Base-by-base conservation (phyloP, 2,329 filamentous ascomycete species). In the Furcasterigmium furcatum region DNA sequence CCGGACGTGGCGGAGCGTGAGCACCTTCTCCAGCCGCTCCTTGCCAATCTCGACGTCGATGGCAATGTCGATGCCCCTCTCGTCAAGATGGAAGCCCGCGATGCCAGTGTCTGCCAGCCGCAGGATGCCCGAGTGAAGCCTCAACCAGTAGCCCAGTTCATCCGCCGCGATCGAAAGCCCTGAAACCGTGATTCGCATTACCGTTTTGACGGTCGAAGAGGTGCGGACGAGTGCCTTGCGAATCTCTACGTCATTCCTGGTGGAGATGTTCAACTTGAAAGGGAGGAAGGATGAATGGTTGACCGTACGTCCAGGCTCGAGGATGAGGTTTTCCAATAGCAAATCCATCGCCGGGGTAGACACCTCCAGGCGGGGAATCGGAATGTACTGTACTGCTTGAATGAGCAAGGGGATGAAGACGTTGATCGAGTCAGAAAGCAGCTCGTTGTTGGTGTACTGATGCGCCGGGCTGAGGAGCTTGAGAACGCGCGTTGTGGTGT, bases 201-300 rank as follows among this genome's bases (percentile, higher is more conserved):
- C 72, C 0, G 88, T 91, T 20, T 82, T 85, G 45, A 85, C 73
- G 7, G 67, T 67, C 1, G 87, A 82, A 3, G 78, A 76, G 1
- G 87, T 91, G 41, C 81, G 64, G 73, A 86, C 80, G 7, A 78
- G 83, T 16, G 84, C 85, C 63, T 95, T 95, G 52, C 85, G 80
- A 34, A 96, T 82, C 53, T 95, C 89, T 27, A 96, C 70, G 54
- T 95, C 87, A 58, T 95, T 96, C 64, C 86, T 85, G 0, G 88
- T 92, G 52, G 91, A 85, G 4, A 96, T 71, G 38, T 87, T 85
- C 44, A 96, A 73, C 45, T 84, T 82, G 68, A 90, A 92, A 0
- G 92, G 92, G 1, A 97, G 74, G 72, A 97, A 97, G 0, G 91
- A 96, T 4, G 87, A 89, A 50, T 85, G 73, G 62, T 96, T 92